Conservation (phyloP, 495 filamentous ascomycete species). For the Hyaloscypha hepaticicola region DNA sequence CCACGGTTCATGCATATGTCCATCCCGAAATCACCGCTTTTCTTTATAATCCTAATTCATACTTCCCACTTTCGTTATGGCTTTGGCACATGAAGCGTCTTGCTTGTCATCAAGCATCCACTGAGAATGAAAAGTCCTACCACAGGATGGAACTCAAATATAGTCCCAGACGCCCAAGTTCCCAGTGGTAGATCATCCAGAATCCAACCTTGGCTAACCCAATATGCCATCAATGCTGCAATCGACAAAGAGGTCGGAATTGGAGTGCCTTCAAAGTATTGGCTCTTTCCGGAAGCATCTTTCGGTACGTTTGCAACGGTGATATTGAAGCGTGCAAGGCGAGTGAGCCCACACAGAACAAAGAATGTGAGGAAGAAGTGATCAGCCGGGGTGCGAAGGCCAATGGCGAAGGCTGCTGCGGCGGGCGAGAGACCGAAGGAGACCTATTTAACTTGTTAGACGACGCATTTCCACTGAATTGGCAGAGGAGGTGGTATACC, state of each 20-base stretch:
- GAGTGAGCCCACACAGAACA: constrained; percentile 91
- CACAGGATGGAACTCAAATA: constrained; percentile 84
- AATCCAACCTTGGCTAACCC: constrained; percentile 78
- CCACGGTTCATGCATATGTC: background rate
- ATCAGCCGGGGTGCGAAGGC: constrained; percentile 82
- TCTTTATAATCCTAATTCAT: background rate
- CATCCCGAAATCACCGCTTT: background rate
- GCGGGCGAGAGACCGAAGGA: constrained; percentile 95
- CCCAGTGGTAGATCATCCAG: constrained; percentile 74
- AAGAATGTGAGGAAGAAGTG: constrained; percentile 85
- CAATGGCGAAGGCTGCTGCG: constrained; percentile 81
- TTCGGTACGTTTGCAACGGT: constrained; percentile 86
- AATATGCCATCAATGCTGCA: constrained; percentile 83
- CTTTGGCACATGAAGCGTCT: constrained; percentile 95
- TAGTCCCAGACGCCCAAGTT: constrained; percentile 58
- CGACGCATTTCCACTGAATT: background rate
- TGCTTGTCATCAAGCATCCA: constrained; percentile 91
- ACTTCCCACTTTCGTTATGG: constrained; percentile 38
- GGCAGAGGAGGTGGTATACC: constrained; percentile 49
- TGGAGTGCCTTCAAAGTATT: constrained; percentile 95
- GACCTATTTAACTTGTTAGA: constrained; percentile 53
- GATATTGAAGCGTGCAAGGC: constrained; percentile 95
- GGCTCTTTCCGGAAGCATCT: constrained; percentile 83
- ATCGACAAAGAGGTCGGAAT: constrained; percentile 87
- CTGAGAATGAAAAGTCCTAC: constrained; percentile 77